These are phyloP conservation scores for Laburnicola sp. DNA, from an alignment of 2,329 filamentous ascomycete species.

Conservation along the genomic window DNA sequence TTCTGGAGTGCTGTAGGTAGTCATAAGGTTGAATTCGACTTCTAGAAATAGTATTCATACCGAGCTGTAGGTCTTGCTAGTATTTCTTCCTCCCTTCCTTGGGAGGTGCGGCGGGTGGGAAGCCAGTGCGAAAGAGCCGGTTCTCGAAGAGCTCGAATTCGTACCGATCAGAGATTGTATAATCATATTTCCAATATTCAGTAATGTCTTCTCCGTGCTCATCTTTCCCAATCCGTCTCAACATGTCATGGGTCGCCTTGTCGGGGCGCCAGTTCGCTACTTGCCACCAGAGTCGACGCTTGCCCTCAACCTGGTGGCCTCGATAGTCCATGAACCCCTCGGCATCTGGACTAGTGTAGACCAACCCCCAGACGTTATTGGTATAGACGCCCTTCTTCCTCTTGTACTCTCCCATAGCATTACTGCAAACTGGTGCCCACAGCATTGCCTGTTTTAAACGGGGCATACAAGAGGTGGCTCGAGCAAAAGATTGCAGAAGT, in stretches of 20 bases:
- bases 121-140: not conserved
- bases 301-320: not conserved
- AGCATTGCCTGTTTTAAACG: slow-evolving; percentile 3
- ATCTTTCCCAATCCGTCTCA: not conserved
- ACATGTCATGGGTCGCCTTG: not conserved
- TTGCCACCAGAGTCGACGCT: slow-evolving; percentile 4
- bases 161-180: not conserved
- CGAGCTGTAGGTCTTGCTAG: not conserved
- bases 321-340: not conserved
- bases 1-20: not conserved
- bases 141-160: slow-evolving; percentile 2
- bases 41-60: not conserved
- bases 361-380: slow-evolving; percentile 1
- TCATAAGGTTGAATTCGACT: not conserved
- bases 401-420: not conserved
- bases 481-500: slow-evolving; percentile 1
- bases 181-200: slow-evolving; percentile 2
- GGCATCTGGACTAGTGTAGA: not conserved
- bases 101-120: not conserved
- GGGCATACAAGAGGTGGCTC: not conserved
- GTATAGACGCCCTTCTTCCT: not conserved
- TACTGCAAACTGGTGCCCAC: not conserved
- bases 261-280: slow-evolving; percentile 7
- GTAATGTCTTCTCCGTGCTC: not conserved
- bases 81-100: not conserved